Evolutionary conservation across 2,329 filamentous ascomycete genomes (phyloP), one percentile per base, ranked within the genome.

Genomic region (Colletotrichum sp.): DNA sequence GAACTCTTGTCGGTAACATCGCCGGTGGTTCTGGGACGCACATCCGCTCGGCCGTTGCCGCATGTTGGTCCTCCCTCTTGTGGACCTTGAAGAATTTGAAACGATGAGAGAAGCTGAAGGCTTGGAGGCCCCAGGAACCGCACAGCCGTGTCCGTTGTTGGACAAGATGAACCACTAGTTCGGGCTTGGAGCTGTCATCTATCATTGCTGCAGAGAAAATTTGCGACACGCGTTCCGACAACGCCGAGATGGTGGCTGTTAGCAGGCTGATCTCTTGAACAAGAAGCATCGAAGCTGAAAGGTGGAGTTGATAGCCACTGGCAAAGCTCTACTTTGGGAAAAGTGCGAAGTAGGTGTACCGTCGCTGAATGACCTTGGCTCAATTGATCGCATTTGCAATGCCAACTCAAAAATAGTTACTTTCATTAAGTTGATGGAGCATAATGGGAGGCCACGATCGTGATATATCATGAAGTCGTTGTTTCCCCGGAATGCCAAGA

Each of bases 401-500:
- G 2, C 6, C 34, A 64, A 36, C 5, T 12, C 16, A 28, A 15
- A 34, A 10, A 10, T 59, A 44, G 12, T 16, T 1, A 5, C 12
- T 52, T 7, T n/a, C 30, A 21, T 32, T 8, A 44, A 67, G 64
- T 16, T 21, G 16, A 13, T 52, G 16, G 13, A 30, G n/a, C 6
- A 28, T 15, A 9, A 21, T n/a, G 24, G 8, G 18, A 28, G 18
- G 18, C 44, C 30, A 21, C 8, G 13, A n/a, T 60, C 30, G 52
- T 39, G 30, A 28, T 69, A 24, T 18, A 24, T 28, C 26, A 15
- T 34, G 18, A 52, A 26, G 67, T 44, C 16, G 59, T 59, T 57
- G 5, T 60, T 49, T 26, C 44, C 60, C 65, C 30, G n/a, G 32
- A 26, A 49, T 65, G 67, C 72, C 72, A 71, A 74, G 72, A 60